phyloP scores from a whole-genome alignment of 345 rosid species.

The Camelina neglecta region DNA sequence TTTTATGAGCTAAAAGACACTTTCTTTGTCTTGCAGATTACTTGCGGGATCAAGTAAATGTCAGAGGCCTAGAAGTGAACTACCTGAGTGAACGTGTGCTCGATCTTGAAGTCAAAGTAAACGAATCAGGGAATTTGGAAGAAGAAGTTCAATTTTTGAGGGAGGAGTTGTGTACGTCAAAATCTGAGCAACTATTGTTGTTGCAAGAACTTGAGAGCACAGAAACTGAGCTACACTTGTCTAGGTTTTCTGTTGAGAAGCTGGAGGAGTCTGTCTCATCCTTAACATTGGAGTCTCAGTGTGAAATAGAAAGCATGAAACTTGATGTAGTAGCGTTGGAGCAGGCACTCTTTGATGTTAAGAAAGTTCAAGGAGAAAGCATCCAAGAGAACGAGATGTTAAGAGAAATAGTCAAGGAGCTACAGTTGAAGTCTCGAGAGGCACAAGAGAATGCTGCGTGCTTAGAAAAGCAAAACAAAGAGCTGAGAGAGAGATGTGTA shows the following conservation, averaged over 20 bases:
- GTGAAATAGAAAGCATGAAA: constrained; percentile 79
- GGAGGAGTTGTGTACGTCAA: constrained; percentile 55
- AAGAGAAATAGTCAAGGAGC: constrained; percentile 52
- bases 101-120: constrained; percentile 59
- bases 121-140: constrained; percentile 50
- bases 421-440: constrained; percentile 46
- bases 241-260: constrained; percentile 56
- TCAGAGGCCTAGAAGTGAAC: constrained; percentile 55
- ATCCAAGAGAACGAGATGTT: constrained; percentile 5
- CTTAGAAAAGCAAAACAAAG: constrained; percentile 56
- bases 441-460: constrained; percentile 45
- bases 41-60: constrained; percentile 69
- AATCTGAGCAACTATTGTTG: constrained; percentile 54
- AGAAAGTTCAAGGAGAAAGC: constrained; percentile 57
- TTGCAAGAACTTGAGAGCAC: constrained; percentile 56
- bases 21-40: constrained; percentile 52
- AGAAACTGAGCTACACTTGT: constrained; percentile 59
- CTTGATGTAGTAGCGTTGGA: constrained; percentile 67
- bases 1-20: background rate
- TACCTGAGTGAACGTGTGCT: constrained; percentile 55
- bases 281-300: constrained; percentile 62
- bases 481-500: constrained; percentile 49
- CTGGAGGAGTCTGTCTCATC: constrained; percentile 68
- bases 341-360: constrained; percentile 55
- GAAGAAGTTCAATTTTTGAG: constrained; percentile 47